Percentiles rank a stretch among this genome's conserved stretches.
These are phyloP conservation scores for Aureococcus anophagefferens DNA, from an alignment of 108 stramenopile species.

Conservation along the genomic window DNA sequence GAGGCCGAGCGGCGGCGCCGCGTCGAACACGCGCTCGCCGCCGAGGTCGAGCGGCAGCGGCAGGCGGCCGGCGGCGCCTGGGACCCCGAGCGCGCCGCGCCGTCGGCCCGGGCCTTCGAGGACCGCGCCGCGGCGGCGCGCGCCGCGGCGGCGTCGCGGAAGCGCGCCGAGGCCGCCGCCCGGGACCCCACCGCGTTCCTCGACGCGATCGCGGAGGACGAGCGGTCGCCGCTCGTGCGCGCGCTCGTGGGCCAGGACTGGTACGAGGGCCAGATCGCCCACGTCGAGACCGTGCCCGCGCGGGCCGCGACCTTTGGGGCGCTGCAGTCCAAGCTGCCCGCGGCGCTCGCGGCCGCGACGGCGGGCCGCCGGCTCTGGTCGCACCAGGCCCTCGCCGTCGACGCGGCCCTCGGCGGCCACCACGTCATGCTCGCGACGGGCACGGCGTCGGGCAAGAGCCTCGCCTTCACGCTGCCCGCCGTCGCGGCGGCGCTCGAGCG, in stretches of 20 bases:
- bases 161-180: no score
- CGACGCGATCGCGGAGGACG: no score
- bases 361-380: slow-evolving; percentile 37
- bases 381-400: slow-evolving; percentile 75
- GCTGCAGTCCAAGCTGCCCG: neutral
- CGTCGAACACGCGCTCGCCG: no score
- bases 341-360: neutral
- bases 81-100: no score
- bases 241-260: neutral
- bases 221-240: no score
- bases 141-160: no score
- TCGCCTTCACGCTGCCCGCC: slow-evolving; percentile 71
- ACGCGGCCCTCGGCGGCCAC: slow-evolving; percentile 39
- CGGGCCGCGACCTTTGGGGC: neutral
- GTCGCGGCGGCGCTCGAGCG: slow-evolving; percentile 55
- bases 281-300: neutral
- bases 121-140: no score
- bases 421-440: slow-evolving; percentile 74
- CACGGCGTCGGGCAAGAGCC: slow-evolving; percentile 74
- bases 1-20: no score
- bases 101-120: no score
- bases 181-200: no score
- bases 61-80: no score
- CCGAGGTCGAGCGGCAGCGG: no score
- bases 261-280: neutral